Evolutionary conservation across 805 yeast genomes (phyloP).

Genomic region (Barnettozyma siamensis): DNA sequence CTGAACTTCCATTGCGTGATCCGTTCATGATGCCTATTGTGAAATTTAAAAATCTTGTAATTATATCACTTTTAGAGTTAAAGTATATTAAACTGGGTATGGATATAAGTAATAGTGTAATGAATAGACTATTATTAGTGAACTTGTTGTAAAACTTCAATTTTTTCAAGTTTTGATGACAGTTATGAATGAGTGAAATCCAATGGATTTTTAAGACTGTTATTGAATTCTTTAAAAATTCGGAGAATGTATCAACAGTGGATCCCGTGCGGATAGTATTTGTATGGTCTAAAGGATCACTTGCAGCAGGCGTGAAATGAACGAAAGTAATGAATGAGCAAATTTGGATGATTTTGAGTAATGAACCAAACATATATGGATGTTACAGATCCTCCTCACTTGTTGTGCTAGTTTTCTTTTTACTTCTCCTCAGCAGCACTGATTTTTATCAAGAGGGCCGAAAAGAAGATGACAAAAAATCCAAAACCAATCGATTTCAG

Average conservation of each 20-base stretch:
- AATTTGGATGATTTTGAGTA: conserved; percentile 1
- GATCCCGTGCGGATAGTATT: neutral
- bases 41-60: neutral
- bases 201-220: neutral
- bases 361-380: conserved; percentile 2
- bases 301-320: neutral
- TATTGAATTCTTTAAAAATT: neutral
- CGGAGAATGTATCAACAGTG: neutral
- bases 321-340: conserved; percentile 3
- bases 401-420: neutral
- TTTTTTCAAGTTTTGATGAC: neutral
- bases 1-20: neutral
- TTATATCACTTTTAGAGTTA: neutral
- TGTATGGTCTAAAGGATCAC: neutral
- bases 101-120: conserved; percentile 6
- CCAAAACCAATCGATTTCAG: too few relatives aligned
- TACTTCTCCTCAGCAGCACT: too few relatives aligned
- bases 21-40: conserved; percentile 5
- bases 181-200: neutral
- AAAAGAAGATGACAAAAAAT: too few relatives aligned
- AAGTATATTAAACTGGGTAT: conserved; percentile 5
- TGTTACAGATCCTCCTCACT: neutral
- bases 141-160: conserved; percentile 1
- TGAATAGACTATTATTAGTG: neutral
- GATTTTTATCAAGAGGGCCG: too few relatives aligned